These are phyloP conservation scores for Leccinum uliginosum DNA, from an alignment of 768 basidiomycete species.

Conservation along the genomic window DNA sequence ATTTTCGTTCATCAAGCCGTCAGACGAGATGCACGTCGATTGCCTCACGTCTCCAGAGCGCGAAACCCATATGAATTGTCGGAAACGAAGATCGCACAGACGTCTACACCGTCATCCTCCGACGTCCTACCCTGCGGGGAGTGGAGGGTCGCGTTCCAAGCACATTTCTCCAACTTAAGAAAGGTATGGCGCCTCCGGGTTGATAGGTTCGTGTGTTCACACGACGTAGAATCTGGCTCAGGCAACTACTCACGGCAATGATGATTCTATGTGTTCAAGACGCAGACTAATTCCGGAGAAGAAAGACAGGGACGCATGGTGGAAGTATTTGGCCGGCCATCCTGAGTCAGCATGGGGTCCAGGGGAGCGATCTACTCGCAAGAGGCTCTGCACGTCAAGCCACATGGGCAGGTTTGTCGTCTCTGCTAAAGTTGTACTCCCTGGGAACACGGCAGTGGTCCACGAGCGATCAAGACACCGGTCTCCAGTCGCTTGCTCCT, in stretches of 20 bases:
- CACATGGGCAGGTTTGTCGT: conserved; percentile 39
- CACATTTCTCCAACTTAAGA: conserved; percentile 61
- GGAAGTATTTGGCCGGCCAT: conserved; percentile 67
- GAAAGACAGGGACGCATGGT: conserved; percentile 74
- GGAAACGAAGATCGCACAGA: conserved; percentile 22
- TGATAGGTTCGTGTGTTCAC: conserved; percentile 6
- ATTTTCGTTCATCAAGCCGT: conserved; percentile 5
- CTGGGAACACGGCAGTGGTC: background rate
- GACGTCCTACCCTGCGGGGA: conserved; percentile 55
- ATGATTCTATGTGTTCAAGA: conserved; percentile 1
- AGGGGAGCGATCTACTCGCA: conserved; percentile 12
- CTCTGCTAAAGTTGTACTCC: conserved; percentile 4
- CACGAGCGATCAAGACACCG: conserved; percentile 3
- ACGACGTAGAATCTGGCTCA: conserved; percentile 59
- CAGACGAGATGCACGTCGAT: conserved; percentile 66
- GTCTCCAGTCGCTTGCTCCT: background rate
- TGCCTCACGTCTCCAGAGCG: conserved; percentile 64
- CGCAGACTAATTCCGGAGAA: conserved; percentile 58
- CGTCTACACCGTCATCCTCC: conserved; percentile 19
- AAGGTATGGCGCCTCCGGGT: conserved; percentile 32
- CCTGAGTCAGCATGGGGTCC: conserved; percentile 68
- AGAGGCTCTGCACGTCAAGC: conserved; percentile 5
- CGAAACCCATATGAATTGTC: conserved; percentile 61
- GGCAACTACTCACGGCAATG: conserved; percentile 41
- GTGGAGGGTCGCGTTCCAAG: conserved; percentile 60